Conservation (phyloP, 2,329 filamentous ascomycete species). For the Pseudohalonectria lignicola region DNA sequence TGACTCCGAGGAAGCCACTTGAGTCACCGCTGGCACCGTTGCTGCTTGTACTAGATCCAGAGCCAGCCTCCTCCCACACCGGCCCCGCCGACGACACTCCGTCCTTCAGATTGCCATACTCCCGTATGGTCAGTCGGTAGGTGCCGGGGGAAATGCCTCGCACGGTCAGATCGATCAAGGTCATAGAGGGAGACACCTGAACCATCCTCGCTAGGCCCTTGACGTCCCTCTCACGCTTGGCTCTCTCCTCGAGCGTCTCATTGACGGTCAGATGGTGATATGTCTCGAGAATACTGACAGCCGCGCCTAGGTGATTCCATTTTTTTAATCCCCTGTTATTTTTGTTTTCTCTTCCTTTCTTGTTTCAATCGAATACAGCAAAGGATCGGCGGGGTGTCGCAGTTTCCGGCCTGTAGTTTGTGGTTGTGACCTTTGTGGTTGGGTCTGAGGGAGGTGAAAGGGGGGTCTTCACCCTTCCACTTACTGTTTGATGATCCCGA, state of each 20-base stretch:
- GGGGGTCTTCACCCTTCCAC: too few species aligned
- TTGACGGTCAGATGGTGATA: conserved; percentile 43
- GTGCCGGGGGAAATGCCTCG: conserved; percentile 69
- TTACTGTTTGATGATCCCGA: conserved; percentile 76
- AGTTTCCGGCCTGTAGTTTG: too few species aligned
- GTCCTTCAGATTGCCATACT: conserved; percentile 75
- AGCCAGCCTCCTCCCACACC: conserved; percentile 54
- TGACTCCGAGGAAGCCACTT: conserved; percentile 55
- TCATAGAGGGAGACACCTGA: conserved; percentile 68
- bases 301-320: conserved; percentile 43
- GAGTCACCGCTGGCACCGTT: conserved; percentile 20
- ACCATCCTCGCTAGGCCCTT: conserved; percentile 89
- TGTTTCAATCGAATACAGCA: too few species aligned
- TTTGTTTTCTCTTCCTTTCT: background rate
- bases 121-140: conserved; percentile 76
- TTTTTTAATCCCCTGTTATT: conserved; percentile 1
- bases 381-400: too few species aligned
- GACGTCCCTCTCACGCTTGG: conserved; percentile 43
- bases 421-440: too few species aligned
- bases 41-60: background rate
- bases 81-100: conserved; percentile 76
- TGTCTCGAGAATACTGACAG: conserved; percentile 93
- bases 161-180: conserved; percentile 79
- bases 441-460: too few species aligned
- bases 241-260: conserved; percentile 12